phyloP scores from a whole-genome alignment of 306 rosid genomes.

The Carpinus fangiana region DNA sequence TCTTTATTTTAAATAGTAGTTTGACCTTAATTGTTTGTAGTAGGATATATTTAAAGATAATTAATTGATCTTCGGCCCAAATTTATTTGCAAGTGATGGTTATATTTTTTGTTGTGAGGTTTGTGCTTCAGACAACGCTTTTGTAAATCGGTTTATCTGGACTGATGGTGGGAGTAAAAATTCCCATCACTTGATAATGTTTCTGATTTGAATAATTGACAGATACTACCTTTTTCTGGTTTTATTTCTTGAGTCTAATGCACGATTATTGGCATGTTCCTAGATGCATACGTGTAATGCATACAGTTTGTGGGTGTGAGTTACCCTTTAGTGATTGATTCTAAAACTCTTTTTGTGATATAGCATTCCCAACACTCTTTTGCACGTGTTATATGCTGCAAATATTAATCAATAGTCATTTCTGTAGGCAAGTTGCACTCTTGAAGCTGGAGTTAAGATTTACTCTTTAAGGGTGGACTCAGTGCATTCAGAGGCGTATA shows the following conservation, averaged over 20 bases:
- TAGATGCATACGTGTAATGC: not conserved
- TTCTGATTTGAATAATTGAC: not conserved
- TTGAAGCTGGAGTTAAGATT: constrained; percentile 96
- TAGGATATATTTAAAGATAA: not conserved
- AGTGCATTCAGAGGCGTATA: constrained; percentile 92
- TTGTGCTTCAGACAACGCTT: not conserved
- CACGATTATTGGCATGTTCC: not conserved
- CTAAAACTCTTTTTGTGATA: constrained; percentile 8
- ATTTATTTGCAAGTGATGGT: not conserved
- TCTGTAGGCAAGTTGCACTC: constrained; percentile 92
- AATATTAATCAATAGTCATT: constrained; percentile 9
- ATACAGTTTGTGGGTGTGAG: not conserved
- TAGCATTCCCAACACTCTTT: not conserved
- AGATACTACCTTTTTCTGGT: not conserved
- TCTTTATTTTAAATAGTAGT: not conserved
- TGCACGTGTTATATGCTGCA: constrained; percentile 7
- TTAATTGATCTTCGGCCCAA: not conserved
- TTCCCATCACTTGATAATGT: not conserved
- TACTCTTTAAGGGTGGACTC: constrained; percentile 92
- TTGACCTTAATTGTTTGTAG: not conserved
- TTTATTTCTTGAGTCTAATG: not conserved
- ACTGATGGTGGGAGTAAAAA: not conserved
- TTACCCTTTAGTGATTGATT: constrained; percentile 14
- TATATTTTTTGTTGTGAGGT: not conserved
- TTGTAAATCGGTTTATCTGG: not conserved